A percentile compares a stretch with the other conserved stretches of the same genome.
These are phyloP conservation scores for Neonectria coccinea DNA, from an alignment of 2,329 filamentous ascomycete species.

Conservation along the genomic window DNA sequence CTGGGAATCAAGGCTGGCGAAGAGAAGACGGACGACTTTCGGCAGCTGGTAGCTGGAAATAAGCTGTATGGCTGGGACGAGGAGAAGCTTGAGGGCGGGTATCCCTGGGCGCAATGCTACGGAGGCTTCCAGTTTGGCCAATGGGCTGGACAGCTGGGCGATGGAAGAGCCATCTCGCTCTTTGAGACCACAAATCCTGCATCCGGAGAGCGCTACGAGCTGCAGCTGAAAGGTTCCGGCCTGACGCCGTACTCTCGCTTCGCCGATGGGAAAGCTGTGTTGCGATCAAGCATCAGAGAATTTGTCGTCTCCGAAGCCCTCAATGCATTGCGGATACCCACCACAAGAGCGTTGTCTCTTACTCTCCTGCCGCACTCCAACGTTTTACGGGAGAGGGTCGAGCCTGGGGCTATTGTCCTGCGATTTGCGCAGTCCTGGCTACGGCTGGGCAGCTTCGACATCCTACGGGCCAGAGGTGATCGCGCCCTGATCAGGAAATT, in stretches of 20 bases:
- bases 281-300: constrained; percentile 92
- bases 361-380: constrained; percentile 78
- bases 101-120: constrained; percentile 99
- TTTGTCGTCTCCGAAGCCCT: constrained; percentile 93
- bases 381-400: constrained; percentile 82
- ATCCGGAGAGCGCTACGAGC: constrained; percentile 81
- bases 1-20: constrained; percentile 80
- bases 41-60: constrained; percentile 83
- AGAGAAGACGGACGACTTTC: constrained; percentile 78
- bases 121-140: constrained; percentile 84
- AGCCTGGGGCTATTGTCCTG: constrained; percentile 92
- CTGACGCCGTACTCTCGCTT: constrained; percentile 95
- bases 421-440: constrained; percentile 94
- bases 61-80: constrained; percentile 83
- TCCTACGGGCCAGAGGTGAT: constrained; percentile 86
- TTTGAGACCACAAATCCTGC: constrained; percentile 86
- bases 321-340: constrained; percentile 86
- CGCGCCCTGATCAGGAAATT: constrained; percentile 78
- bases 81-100: constrained; percentile 74
- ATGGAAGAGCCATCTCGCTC: constrained; percentile 92
- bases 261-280: constrained; percentile 93
- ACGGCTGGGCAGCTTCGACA: constrained; percentile 93
- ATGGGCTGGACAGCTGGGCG: constrained; percentile 96
- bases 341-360: constrained; percentile 86
- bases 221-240: constrained; percentile 95